These are phyloP conservation scores for Fusarium sp. DNA, from an alignment of 2,329 filamentous ascomycete genomes.

Conservation along the genomic window DNA sequence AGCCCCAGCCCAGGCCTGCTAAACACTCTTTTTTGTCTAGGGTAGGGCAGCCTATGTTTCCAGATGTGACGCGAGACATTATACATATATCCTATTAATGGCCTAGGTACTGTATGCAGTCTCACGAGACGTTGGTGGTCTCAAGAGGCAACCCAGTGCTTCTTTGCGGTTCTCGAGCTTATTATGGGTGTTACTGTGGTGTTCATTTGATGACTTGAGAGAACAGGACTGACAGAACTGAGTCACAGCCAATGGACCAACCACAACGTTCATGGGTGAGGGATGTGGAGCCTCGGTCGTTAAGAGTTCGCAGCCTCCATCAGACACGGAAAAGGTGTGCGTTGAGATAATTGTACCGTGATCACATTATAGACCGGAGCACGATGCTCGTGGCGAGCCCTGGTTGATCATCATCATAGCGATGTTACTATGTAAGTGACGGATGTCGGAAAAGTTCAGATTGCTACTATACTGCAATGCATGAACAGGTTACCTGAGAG, in stretches of 20 bases:
- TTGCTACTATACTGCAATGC: background rate
- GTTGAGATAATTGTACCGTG: background rate
- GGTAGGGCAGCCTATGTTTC: background rate
- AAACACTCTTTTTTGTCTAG: background rate
- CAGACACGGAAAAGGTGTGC: background rate
- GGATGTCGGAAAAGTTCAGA: background rate
- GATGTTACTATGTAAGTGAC: background rate
- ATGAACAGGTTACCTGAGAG: conserved; percentile 13
- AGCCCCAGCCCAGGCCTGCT: background rate
- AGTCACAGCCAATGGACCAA: conserved; percentile 6
- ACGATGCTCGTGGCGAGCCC: background rate
- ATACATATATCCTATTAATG: background rate
- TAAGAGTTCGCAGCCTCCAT: background rate
- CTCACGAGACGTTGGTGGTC: background rate
- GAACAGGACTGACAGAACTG: background rate
- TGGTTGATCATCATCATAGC: background rate
- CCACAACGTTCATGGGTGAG: background rate
- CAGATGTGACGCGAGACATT: background rate
- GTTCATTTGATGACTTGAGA: background rate
- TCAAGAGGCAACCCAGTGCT: background rate
- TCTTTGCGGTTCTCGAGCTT: background rate
- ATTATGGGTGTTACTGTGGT: background rate
- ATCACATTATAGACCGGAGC: background rate
- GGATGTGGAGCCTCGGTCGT: conserved; percentile 3
- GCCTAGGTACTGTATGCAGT: background rate